These are phyloP conservation scores for Xanthoparmelia taractica DNA, from an alignment of 495 filamentous ascomycete species.

Conservation along the genomic window DNA sequence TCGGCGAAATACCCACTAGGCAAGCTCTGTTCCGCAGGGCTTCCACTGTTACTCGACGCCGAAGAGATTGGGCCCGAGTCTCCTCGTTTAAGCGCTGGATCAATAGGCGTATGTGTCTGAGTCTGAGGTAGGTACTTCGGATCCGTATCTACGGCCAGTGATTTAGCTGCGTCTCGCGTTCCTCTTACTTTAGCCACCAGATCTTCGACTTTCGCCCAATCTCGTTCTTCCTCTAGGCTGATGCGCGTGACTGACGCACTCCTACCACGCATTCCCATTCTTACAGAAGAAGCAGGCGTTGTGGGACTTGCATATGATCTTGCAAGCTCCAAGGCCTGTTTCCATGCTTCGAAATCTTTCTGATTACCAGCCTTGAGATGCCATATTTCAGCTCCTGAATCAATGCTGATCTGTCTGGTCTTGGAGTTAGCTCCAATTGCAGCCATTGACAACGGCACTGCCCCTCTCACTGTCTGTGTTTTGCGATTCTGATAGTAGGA, in stretches of 20 bases:
- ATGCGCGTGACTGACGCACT: conserved; percentile 24
- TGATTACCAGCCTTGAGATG: conserved; percentile 78
- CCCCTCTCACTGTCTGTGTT: conserved; percentile 80
- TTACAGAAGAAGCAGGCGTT: conserved; percentile 15
- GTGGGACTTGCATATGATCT: conserved; percentile 30
- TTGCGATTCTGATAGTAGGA: conserved; percentile 94
- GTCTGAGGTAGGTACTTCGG: conserved; percentile 46
- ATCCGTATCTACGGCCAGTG: conserved; percentile 75
- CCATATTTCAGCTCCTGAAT: conserved; percentile 96
- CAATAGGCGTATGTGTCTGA: conserved; percentile 1
- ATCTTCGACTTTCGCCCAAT: conserved; percentile 78
- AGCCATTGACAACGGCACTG: conserved; percentile 84
- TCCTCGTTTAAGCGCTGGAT: conserved; percentile 11
- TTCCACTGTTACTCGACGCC: conserved; percentile 23
- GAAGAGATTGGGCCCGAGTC: conserved; percentile 18
- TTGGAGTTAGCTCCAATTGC: conserved; percentile 82
- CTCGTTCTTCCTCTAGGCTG: conserved; percentile 55
- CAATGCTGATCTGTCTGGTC: conserved; percentile 85
- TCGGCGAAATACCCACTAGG: conserved; percentile 40
- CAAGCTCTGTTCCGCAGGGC: conserved; percentile 24
- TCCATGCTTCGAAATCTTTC: conserved; percentile 83
- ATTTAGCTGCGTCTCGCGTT: conserved; percentile 76
- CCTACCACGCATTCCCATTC: conserved; percentile 25
- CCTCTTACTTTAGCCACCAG: conserved; percentile 78
- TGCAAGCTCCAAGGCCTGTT: conserved; percentile 62